These are phyloP conservation scores for Trichoderma asperelloides DNA, from an alignment of 495 filamentous ascomycete species.

Conservation along the genomic window DNA sequence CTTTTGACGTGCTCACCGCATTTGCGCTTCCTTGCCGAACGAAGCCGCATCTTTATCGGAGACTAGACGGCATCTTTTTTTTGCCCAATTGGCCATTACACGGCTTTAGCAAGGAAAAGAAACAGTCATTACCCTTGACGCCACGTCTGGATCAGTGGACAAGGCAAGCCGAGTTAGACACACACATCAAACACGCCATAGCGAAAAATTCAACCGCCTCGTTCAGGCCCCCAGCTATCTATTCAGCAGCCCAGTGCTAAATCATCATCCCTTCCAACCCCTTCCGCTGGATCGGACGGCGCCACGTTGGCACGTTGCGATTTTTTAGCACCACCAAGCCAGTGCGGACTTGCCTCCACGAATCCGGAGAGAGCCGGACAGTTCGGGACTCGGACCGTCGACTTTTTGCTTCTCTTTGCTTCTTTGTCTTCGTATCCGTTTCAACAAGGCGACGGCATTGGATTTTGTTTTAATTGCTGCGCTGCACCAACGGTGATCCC, in stretches of 20 bases:
- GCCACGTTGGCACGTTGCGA: background rate
- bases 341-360: background rate
- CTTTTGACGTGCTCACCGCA: background rate
- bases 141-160: constrained; percentile 2
- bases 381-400: background rate
- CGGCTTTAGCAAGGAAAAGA: background rate
- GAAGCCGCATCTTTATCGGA: background rate
- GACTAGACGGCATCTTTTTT: background rate
- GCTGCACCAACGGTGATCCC: too few relatives aligned
- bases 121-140: background rate
- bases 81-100: background rate
- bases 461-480: too few relatives aligned
- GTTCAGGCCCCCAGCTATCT: background rate
- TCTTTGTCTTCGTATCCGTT: too few relatives aligned
- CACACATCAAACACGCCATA: background rate
- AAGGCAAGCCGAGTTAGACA: background rate
- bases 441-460: too few relatives aligned
- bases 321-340: background rate
- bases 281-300: constrained; percentile 8
- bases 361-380: background rate
- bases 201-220: background rate
- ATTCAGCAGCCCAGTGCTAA: background rate
- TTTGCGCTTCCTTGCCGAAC: background rate
- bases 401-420: too few relatives aligned
- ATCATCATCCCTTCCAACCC: background rate